Evolutionary conservation across 2,329 filamentous ascomycete species (phyloP).

Genomic region (Stemphylium vesicarium): DNA sequence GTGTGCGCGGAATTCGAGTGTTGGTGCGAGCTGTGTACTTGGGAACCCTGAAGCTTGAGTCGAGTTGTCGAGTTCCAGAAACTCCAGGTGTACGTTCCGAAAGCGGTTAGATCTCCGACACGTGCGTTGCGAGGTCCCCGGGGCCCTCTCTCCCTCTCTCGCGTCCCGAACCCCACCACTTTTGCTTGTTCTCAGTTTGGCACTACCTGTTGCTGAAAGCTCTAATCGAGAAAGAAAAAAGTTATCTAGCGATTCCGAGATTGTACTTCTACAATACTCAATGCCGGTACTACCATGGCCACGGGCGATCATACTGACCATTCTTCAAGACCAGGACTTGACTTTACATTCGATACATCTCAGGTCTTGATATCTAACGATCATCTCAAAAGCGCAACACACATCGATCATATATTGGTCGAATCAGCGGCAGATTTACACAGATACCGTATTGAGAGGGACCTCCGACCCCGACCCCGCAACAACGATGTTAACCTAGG

Average conservation of each 20-base stretch:
- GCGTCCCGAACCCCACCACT: neutral
- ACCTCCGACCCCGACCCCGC: constrained; percentile 14
- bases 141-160: no score
- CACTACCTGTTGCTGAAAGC: no score
- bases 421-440: constrained; percentile 5
- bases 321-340: no score
- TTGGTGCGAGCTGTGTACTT: constrained; percentile 28
- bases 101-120: constrained; percentile 27
- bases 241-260: no score
- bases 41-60: constrained; percentile 30
- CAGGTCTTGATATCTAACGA: no score
- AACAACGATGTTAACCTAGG: constrained; percentile 21
- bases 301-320: no score
- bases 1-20: constrained; percentile 25
- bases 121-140: constrained; percentile 17
- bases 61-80: constrained; percentile 23
- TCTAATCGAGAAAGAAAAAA: no score
- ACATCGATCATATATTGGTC: neutral
- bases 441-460: neutral
- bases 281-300: no score
- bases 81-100: constrained; percentile 34
- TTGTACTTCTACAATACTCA: no score
- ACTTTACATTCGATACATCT: no score
- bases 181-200: neutral
- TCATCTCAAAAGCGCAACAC: no score